Percentiles rank a stretch among this genome's conserved stretches.
These are phyloP conservation scores for Triadica sebifera DNA, from an alignment of 345 rosid species.

Conservation along the genomic window DNA sequence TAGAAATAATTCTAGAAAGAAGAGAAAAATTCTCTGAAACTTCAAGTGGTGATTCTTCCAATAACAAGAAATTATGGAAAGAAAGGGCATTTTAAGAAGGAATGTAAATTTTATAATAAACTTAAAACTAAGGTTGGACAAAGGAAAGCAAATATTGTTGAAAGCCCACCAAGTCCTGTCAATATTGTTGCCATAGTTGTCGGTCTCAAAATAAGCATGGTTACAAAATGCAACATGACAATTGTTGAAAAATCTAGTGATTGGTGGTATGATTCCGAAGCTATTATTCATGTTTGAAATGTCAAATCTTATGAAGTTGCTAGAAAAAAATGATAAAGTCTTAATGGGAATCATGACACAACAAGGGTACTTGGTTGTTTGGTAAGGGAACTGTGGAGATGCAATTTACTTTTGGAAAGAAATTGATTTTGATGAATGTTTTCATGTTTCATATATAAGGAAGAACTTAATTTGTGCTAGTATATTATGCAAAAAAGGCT, in stretches of 20 bases:
- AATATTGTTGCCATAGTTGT: not conserved
- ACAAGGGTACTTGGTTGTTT: not conserved
- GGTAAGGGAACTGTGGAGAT: not conserved
- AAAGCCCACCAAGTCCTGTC: not conserved
- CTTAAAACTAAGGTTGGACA: not conserved
- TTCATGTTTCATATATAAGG: not conserved
- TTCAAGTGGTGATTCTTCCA: not conserved
- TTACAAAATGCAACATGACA: not conserved
- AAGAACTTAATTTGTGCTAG: not conserved
- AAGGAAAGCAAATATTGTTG: not conserved
- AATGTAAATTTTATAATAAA: not conserved
- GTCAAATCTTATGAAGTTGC: not conserved
- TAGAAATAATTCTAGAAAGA: not conserved
- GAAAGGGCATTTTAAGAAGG: not conserved
- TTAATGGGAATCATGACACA: not conserved
- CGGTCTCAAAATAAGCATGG: not conserved
- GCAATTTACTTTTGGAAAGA: not conserved
- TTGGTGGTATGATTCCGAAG: not conserved
- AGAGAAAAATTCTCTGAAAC: not conserved
- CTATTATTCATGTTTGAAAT: not conserved
- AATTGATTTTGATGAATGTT: not conserved
- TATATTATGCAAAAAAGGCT: not conserved
- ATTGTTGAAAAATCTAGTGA: not conserved
- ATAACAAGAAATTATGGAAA: not conserved
- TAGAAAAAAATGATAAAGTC: not conserved